Evolutionary conservation across 192 early-diverging fungal species (phyloP).

Genomic region (Pilobolus umbonatus): DNA sequence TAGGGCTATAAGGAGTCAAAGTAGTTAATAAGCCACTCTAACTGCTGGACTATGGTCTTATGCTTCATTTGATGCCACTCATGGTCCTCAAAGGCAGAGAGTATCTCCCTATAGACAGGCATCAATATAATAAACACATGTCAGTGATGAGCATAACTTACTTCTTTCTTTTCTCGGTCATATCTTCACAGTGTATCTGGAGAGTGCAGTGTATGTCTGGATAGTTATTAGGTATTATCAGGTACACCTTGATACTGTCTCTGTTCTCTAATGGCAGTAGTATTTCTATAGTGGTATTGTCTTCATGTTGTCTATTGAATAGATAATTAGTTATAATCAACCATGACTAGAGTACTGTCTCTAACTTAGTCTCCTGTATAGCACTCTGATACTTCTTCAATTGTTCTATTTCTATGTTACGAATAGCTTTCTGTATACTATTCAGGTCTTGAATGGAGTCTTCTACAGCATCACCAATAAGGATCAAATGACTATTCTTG

Average conservation of each 20-base stretch:
- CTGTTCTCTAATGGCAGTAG: slow-evolving; percentile 5
- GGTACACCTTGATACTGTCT: slow-evolving; percentile 9
- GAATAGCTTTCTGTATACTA: slow-evolving; percentile 18
- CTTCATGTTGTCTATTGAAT: slow-evolving; percentile 1
- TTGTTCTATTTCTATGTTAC: slow-evolving; percentile 18
- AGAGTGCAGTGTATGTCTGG: slow-evolving; percentile 16
- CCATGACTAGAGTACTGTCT: too few species aligned
- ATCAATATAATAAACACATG: neutral
- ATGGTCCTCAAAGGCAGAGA: slow-evolving; percentile 13
- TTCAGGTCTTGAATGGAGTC: slow-evolving; percentile 3
- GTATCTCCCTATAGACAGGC: slow-evolving; percentile 2
- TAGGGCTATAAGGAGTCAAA: slow-evolving; percentile 1
- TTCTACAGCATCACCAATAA: neutral
- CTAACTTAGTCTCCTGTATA: neutral
- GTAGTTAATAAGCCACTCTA: slow-evolving; percentile 16
- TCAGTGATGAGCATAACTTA: neutral
- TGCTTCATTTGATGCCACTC: slow-evolving; percentile 21
- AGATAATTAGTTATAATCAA: too few species aligned
- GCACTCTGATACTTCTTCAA: slow-evolving; percentile 9
- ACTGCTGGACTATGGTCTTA: slow-evolving; percentile 18
- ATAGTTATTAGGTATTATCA: slow-evolving; percentile 17
- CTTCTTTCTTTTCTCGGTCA: slow-evolving; percentile 6
- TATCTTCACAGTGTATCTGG: slow-evolving; percentile 8
- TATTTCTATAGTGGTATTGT: slow-evolving; percentile 5
- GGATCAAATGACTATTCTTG: neutral